Evolutionary conservation across 2,329 filamentous ascomycete species (phyloP), one percentile per base, ranked within the genome.

Genomic region (Colletotrichum agaves): DNA sequence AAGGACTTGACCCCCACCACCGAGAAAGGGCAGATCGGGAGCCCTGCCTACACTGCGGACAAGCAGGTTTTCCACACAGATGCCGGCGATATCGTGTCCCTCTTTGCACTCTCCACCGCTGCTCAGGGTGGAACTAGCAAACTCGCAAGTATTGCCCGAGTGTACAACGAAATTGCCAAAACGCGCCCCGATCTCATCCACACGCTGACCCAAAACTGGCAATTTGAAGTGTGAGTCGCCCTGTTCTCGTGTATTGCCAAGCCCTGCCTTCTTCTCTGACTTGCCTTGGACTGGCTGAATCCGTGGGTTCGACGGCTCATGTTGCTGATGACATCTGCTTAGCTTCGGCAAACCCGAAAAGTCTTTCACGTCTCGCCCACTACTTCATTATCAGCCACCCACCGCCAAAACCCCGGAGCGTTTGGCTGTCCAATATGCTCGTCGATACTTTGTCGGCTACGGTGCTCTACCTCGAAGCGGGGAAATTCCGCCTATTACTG

Each of bases 61-160:
- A 88, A 88, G 73, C 88, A 88, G 73, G 83, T 85, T 7, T 90
- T 90, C 71, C 89, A 90, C 74, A 90, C 86, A 0, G 88, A 90
- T 71, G 74, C 75, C 0, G 84, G 88, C 8, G 88, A 91, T 71
- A 80, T 90, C 1, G 81, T 91, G 19, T 84, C 85, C 1, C 77
- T 91, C 6, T 85, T 88, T 55, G 84, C 84, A 1, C 80, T 90
- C 21, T 82, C 82, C 11, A 84, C 87, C 0, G 82, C 82, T 0
- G 77, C 78, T 2, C 74, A 77, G 44, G 89, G 89, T 0, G 88
- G 89, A 3, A 79, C 85, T 63, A 90, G 87, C 72, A 84, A 84
- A 62, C 75, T 91, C 11, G 83, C 87, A 0, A 88, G 86, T 70
- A 86, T 82, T 19, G 87, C 84, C 81, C 78, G 79, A 2, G 84